These are phyloP conservation scores for Alnus rubra DNA, from an alignment of 306 rosid genomes.

Conservation along the genomic window DNA sequence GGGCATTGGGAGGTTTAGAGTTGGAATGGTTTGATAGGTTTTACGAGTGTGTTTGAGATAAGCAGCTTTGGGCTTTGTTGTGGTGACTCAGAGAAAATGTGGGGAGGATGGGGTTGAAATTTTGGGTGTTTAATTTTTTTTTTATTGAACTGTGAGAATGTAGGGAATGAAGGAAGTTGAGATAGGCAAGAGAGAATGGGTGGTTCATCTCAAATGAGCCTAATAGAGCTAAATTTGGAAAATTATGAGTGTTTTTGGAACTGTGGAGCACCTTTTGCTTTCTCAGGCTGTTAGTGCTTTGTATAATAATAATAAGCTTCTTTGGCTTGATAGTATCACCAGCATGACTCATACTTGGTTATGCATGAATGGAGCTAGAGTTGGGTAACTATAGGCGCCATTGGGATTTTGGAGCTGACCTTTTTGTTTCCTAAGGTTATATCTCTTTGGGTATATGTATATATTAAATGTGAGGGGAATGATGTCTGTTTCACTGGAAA, in stretches of 20 bases:
- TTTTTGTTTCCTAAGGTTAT: background rate
- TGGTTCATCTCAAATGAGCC: background rate
- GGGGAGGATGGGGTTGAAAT: background rate
- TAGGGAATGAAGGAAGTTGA: background rate
- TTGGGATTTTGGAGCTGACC: background rate
- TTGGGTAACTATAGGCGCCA: background rate
- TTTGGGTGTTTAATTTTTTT: background rate
- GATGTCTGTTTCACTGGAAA: background rate
- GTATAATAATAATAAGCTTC: background rate
- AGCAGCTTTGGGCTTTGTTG: background rate
- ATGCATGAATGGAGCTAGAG: background rate
- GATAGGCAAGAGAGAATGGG: background rate
- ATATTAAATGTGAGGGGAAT: background rate
- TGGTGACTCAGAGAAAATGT: background rate
- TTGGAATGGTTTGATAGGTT: slow-evolving; percentile 11
- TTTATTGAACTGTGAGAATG: background rate
- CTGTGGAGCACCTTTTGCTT: background rate
- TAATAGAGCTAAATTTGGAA: background rate
- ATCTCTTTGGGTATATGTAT: background rate
- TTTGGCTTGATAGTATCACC: background rate
- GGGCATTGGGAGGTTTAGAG: slow-evolving; percentile 7
- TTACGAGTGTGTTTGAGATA: background rate
- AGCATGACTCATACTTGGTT: background rate
- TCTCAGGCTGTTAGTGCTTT: background rate
- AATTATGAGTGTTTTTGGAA: background rate